Evolutionary conservation across 2,329 filamentous ascomycete species (phyloP), one percentile per base, ranked within the genome.

Genomic region (Calonectria crousiana): DNA sequence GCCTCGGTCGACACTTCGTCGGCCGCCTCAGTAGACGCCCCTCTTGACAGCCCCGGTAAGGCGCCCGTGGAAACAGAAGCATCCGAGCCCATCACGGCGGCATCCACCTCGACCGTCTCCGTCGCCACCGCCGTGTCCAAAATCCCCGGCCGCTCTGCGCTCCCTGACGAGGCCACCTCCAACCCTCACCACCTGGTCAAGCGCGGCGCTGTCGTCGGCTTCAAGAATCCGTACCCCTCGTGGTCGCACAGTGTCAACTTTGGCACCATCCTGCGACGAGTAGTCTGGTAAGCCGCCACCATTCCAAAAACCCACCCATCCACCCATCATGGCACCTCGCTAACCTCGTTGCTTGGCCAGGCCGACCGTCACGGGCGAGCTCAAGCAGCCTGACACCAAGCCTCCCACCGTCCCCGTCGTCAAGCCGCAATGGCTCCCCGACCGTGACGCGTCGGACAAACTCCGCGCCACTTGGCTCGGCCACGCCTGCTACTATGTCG

Each of bases 401-500:
- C 89, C 90, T 30, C 91, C 93, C 13, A 92, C 92, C 0, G 91
- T 97, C 14, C 86, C 90, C 3, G 91, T 96, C 23, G 89, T 88
- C 71, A 90, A 89, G 75, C 94, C 95, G 0, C 81, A 87, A 6
- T 96, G 96, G 84, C 88, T 95, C 13, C 84, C 91, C 1, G 86
- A 87, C 18, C 91, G 94, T 69, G 84, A 88, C 6, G 90, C 89
- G 16, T 86, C 85, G 16, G 80, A 84, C 23, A 88, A 90, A 51
- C 89, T 98, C 30, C 92, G 95, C 69, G 95, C 96, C 41, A 98
- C 96, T 51, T 98, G 96, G 96, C 92, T 98, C 3, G 96, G 96
- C 44, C 96, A 98, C 84, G 96, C 96, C 4, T 98, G 95, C 87
- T 98, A 95, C 87, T 96, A 95, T 81, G 92, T 98, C 78, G 96